Conservation (phyloP, 2,329 filamentous ascomycete species). For the Pezicula rhizophila region DNA sequence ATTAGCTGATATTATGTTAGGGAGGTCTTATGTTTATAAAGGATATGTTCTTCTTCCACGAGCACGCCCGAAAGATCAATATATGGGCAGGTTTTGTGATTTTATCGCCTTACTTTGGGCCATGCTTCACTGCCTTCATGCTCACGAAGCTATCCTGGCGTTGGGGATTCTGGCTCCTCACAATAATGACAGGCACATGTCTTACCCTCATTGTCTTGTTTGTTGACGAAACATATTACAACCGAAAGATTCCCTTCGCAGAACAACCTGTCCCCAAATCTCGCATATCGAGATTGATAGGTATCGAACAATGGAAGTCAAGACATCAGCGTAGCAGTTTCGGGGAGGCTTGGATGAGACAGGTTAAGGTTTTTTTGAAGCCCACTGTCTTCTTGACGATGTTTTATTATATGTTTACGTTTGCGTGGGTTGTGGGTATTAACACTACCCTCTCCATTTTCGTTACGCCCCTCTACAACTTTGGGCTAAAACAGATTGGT, state of each 20-base stretch:
- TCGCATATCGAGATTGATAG: constrained; percentile 20
- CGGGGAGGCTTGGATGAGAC: constrained; percentile 33
- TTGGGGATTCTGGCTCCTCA: constrained; percentile 42
- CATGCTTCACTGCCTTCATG: constrained; percentile 26
- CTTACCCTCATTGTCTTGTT: constrained; percentile 39
- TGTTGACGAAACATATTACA: constrained; percentile 44
- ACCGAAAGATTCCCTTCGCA: constrained; percentile 32
- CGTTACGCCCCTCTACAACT: constrained; percentile 43
- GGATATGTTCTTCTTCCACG: constrained; percentile 55
- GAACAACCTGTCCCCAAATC: constrained; percentile 30
- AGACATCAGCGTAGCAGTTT: constrained; percentile 33
- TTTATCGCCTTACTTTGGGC: constrained; percentile 39
- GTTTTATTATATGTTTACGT: constrained; percentile 34
- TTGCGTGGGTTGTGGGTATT: constrained; percentile 48
- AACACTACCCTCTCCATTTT: constrained; percentile 51
- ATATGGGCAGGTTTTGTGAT: constrained; percentile 38
- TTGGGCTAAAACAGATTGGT: constrained; percentile 43
- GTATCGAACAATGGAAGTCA: constrained; percentile 23
- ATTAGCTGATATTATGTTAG: background rate
- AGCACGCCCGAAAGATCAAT: constrained; percentile 41
- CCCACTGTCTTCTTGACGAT: constrained; percentile 32
- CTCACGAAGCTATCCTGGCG: constrained; percentile 36
- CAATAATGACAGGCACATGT: constrained; percentile 31
- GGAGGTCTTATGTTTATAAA: constrained; percentile 47
- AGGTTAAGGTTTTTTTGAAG: constrained; percentile 33